These are phyloP conservation scores for Teratosphaeria zuluensis DNA, from an alignment of 2,329 filamentous ascomycete genomes.

Conservation along the genomic window DNA sequence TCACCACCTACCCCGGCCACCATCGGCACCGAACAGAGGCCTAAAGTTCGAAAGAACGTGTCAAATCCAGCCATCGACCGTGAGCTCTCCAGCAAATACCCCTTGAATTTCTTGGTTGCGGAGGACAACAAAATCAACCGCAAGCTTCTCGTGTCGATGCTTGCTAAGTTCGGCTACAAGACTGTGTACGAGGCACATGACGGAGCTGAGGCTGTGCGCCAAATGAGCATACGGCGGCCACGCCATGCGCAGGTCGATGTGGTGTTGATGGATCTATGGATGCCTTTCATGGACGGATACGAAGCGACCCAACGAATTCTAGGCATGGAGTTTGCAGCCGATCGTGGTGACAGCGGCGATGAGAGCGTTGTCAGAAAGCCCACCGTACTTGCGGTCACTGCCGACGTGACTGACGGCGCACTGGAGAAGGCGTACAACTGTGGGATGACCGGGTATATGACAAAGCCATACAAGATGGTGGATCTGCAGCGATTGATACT, in stretches of 20 bases:
- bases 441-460: constrained; percentile 60
- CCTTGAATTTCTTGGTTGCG: constrained; percentile 58
- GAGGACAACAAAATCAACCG: constrained; percentile 68
- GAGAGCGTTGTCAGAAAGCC: constrained; percentile 12
- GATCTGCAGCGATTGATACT: constrained; percentile 52
- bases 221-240: constrained; percentile 35
- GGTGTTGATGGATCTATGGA: constrained; percentile 67
- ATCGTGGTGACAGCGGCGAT: background rate
- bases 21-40: constrained; percentile 1
- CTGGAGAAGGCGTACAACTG: constrained; percentile 50
- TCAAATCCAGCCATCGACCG: constrained; percentile 38
- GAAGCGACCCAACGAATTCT: constrained; percentile 57
- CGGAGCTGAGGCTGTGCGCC: constrained; percentile 55
- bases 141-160: constrained; percentile 56
- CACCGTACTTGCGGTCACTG: constrained; percentile 53
- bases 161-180: constrained; percentile 56
- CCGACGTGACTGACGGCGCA: constrained; percentile 56
- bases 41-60: constrained; percentile 15
- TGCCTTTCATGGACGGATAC: constrained; percentile 65
- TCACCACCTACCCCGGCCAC: constrained; percentile 8
- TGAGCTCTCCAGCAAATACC: constrained; percentile 49
- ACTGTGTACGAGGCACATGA: constrained; percentile 57
- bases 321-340: constrained; percentile 30
- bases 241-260: constrained; percentile 43
- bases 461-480: constrained; percentile 55